These are phyloP conservation scores for Phialemonium atrogriseum DNA, from an alignment of 2,329 filamentous ascomycete genomes.

Conservation along the genomic window DNA sequence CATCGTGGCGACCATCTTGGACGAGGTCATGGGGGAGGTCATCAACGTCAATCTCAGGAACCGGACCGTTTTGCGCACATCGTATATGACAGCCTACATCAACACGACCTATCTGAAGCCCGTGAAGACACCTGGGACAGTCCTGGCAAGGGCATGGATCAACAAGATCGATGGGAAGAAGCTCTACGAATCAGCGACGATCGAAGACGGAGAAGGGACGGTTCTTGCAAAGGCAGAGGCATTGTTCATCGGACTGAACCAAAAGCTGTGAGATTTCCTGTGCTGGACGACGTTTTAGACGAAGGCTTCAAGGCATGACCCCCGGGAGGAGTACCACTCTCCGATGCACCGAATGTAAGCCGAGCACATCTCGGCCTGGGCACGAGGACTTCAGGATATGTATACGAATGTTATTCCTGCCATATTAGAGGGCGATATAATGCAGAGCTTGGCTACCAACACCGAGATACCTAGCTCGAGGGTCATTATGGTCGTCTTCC, in stretches of 20 bases:
- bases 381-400: no score
- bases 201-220: conserved; percentile 39
- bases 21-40: conserved; percentile 47
- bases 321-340: no score
- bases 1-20: conserved; percentile 47
- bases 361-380: no score
- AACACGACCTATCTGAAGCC: conserved; percentile 47
- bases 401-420: no score
- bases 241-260: conserved; percentile 33
- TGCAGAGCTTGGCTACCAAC: no score
- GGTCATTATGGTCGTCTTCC: no score
- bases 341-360: no score
- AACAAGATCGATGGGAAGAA: conserved; percentile 45
- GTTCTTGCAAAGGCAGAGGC: conserved; percentile 43
- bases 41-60: conserved; percentile 29
- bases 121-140: conserved; percentile 36
- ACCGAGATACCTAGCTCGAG: no score
- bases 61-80: conserved; percentile 10
- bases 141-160: conserved; percentile 37
- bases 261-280: conserved; percentile 12
- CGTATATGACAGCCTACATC: conserved; percentile 42
- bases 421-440: no score
- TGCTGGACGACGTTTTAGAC: no score
- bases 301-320: no score
- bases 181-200: conserved; percentile 35